These are phyloP conservation scores for Larix sibirica DNA, from an alignment of 83 land plant genomes.

Conservation along the genomic window DNA sequence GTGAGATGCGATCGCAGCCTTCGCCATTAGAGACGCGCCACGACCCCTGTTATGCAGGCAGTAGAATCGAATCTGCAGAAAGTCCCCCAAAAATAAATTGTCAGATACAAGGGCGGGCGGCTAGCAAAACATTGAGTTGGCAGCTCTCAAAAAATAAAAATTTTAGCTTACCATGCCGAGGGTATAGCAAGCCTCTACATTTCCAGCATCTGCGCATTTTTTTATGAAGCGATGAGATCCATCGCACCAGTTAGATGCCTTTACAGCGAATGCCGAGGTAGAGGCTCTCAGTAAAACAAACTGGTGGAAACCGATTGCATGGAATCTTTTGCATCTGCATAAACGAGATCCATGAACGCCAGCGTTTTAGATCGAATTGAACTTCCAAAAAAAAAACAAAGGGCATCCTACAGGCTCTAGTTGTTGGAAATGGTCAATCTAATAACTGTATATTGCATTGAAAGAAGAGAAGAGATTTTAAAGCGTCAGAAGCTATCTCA, in stretches of 20 bases:
- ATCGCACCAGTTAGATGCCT: slow-evolving; percentile 65
- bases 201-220: slow-evolving; percentile 70
- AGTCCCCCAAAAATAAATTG: background rate
- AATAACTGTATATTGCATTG: too few species aligned
- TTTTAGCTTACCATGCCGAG: slow-evolving; percentile 72
- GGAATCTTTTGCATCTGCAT: slow-evolving; percentile 75
- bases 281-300: slow-evolving; percentile 51
- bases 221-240: slow-evolving; percentile 62
- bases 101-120: background rate
- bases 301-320: slow-evolving; percentile 37
- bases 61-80: slow-evolving; percentile 53
- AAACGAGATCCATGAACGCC: background rate
- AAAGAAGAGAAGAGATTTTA: background rate
- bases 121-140: background rate
- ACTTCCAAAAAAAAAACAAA: background rate
- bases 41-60: slow-evolving; percentile 48
- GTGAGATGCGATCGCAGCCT: slow-evolving; percentile 69
- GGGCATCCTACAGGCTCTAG: too few species aligned
- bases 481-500: background rate
- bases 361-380: background rate
- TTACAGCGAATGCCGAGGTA: slow-evolving; percentile 30
- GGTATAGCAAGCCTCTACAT: slow-evolving; percentile 61
- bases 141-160: background rate
- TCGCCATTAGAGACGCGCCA: slow-evolving; percentile 72
- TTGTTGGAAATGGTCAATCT: too few species aligned